phyloP scores from a whole-genome alignment of 2,329 filamentous ascomycete species.

The Davidsoniella australis region DNA sequence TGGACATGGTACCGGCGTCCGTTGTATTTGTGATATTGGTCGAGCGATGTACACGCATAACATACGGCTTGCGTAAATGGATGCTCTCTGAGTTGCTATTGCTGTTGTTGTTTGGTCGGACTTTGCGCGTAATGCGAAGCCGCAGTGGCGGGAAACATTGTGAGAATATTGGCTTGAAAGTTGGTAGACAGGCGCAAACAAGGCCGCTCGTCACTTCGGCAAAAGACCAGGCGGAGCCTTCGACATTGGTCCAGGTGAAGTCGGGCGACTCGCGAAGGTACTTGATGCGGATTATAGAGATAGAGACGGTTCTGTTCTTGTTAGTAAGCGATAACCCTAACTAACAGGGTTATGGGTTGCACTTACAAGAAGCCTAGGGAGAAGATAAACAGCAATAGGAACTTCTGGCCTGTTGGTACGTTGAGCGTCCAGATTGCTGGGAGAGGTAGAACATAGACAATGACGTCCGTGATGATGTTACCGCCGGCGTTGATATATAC shows the following conservation, averaged over 20 bases:
- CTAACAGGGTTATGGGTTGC: no score
- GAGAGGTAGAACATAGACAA: conserved; percentile 17
- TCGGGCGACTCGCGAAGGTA: conserved; percentile 14
- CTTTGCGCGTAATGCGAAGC: neutral
- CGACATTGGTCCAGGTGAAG: conserved; percentile 15
- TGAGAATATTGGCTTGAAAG: conserved; percentile 16
- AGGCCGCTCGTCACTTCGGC: conserved; percentile 16
- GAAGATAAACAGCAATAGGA: conserved; percentile 17
- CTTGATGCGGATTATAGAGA: conserved; percentile 15
- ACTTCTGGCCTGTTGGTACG: conserved; percentile 15
- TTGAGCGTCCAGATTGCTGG: conserved; percentile 16
- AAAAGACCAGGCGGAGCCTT: conserved; percentile 16
- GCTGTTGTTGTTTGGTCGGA: no score
- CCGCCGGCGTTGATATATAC: conserved; percentile 17
- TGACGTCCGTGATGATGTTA: conserved; percentile 17
- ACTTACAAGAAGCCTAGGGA: conserved; percentile 18
- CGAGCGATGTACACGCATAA: neutral
- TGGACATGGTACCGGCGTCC: neutral
- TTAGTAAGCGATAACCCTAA: neutral
- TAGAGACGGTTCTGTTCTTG: conserved; percentile 14
- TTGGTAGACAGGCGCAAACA: conserved; percentile 15
- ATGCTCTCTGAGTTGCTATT: no score
- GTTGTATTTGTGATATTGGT: neutral
- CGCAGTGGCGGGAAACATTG: conserved; percentile 16
- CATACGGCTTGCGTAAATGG: no score